Evolutionary conservation across 805 yeast species (phyloP), one percentile per base, ranked within the genome.

Genomic region (Grigorovia transvaalensis): DNA sequence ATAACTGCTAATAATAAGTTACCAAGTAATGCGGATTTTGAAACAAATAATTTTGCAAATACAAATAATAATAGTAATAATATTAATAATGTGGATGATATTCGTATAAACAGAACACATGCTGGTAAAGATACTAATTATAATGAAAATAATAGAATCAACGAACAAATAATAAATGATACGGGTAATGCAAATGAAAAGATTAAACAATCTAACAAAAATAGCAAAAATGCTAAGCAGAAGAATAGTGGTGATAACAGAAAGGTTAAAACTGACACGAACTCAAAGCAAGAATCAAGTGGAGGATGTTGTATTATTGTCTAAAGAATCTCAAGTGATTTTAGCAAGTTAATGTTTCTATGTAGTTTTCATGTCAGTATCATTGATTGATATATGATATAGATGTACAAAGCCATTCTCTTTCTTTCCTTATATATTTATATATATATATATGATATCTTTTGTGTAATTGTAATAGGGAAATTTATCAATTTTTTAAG

Each of bases 291-390:
- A 50, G 53, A 53, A 45, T 40, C 49, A 19, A 55, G 66, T 20
- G 57, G 61, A 15, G 69, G 71, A 51, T 64, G 67, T 8, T 71
- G 74, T 57, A 23, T 35, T 9, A 44, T 49, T 70, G 73, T 62
- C 54, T 63, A 18, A 66, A 4, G 38, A 33, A 13, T 9, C 38
- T 33, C 11, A 23, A 23, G 6, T 23, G 27, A 23, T 23, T 6
- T 23, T 6, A n/a, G 27, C 3, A 23, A 23, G 27, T 23, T 4
- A 6, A 23, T 23, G 11, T 33, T 33, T 33, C 38, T 33, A 11
- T 33, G 38, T 33, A 13, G 15, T 33, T 33, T 33, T 33, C 27
- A 23, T 23, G 27, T 23, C 27, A 6, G 6, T 23, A 23, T 23
- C 6, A 23, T 23, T 23, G 27, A 23, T 23, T 23, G 6, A 6